Evolutionary conservation across 2,329 filamentous ascomycete species (phyloP).

Genomic region (Colletotrichum sp.): DNA sequence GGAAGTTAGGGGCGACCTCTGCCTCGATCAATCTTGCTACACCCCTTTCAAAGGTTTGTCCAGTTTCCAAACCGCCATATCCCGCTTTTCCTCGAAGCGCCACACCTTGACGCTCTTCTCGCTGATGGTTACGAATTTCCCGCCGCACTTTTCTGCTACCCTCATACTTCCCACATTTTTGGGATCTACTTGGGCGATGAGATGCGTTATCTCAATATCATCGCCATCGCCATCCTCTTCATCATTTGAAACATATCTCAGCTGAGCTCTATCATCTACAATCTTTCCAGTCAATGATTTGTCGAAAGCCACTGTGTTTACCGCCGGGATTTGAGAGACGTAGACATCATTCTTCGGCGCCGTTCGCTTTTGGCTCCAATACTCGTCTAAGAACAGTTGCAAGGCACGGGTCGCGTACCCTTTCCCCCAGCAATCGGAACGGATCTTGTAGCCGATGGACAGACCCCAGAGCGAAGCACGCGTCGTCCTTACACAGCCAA

Average conservation of each 20-base stretch:
- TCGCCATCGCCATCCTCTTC: not conserved
- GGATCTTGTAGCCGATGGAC: not conserved
- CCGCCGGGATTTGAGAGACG: not conserved
- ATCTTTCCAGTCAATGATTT: fast-evolving
- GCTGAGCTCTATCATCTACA: not conserved
- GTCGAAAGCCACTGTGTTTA: not conserved
- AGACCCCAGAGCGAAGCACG: not conserved
- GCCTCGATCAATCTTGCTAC: fast-evolving
- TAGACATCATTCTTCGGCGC: not conserved
- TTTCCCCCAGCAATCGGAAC: not conserved
- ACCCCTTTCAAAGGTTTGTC: not conserved
- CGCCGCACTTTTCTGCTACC: not conserved
- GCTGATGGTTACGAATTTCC: not conserved
- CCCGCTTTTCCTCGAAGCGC: not conserved
- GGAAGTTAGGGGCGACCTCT: fast-evolving
- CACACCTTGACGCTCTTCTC: not conserved
- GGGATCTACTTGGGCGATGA: not conserved
- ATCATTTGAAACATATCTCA: not conserved
- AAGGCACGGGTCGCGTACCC: slow-evolving; percentile 1
- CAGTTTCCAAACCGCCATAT: slow-evolving; percentile 2
- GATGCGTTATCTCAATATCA: not conserved
- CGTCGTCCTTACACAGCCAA: not conserved
- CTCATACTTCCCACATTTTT: not conserved
- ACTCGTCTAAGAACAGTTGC: not conserved
- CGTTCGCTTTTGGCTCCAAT: not conserved